These are phyloP conservation scores for Crassisporium funariophilum DNA, from an alignment of 768 basidiomycete species.

Conservation along the genomic window DNA sequence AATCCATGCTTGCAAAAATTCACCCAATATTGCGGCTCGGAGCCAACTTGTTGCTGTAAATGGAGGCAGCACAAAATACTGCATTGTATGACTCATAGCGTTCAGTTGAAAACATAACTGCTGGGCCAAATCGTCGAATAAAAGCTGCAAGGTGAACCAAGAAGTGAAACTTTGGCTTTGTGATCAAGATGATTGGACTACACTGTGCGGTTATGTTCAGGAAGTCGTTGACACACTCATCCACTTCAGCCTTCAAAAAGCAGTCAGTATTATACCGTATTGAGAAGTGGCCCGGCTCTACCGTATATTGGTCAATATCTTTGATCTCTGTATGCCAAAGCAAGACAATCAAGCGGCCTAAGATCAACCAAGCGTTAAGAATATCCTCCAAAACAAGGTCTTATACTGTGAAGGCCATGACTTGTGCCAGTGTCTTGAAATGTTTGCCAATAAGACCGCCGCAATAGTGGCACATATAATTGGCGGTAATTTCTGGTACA, in stretches of 20 bases:
- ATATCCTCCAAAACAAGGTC: slow-evolving; percentile 20
- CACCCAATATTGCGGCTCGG: slow-evolving; percentile 37
- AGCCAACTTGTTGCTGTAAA: slow-evolving; percentile 39
- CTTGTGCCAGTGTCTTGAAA: slow-evolving; percentile 37
- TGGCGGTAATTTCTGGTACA: slow-evolving; percentile 29
- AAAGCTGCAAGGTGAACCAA: slow-evolving; percentile 29
- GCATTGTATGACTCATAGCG: slow-evolving; percentile 39
- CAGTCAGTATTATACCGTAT: background rate
- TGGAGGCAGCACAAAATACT: slow-evolving; percentile 34
- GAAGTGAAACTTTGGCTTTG: slow-evolving; percentile 32
- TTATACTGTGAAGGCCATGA: slow-evolving; percentile 32
- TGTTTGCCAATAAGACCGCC: slow-evolving; percentile 40
- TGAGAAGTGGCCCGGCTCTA: slow-evolving; percentile 2
- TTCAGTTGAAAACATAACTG: slow-evolving; percentile 28
- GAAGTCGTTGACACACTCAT: slow-evolving; percentile 26
- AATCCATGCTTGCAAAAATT: slow-evolving; percentile 2
- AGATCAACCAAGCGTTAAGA: slow-evolving; percentile 26
- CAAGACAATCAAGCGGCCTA: slow-evolving; percentile 27
- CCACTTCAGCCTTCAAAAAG: slow-evolving; percentile 17
- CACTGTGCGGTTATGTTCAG: slow-evolving; percentile 27
- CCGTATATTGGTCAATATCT: slow-evolving; percentile 29
- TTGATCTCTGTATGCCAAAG: slow-evolving; percentile 39
- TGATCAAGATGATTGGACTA: slow-evolving; percentile 28
- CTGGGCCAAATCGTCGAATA: slow-evolving; percentile 29
- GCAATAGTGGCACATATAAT: slow-evolving; percentile 37